Conservation (phyloP, 2,329 filamentous ascomycete genomes). For the Cytospora leucostoma region DNA sequence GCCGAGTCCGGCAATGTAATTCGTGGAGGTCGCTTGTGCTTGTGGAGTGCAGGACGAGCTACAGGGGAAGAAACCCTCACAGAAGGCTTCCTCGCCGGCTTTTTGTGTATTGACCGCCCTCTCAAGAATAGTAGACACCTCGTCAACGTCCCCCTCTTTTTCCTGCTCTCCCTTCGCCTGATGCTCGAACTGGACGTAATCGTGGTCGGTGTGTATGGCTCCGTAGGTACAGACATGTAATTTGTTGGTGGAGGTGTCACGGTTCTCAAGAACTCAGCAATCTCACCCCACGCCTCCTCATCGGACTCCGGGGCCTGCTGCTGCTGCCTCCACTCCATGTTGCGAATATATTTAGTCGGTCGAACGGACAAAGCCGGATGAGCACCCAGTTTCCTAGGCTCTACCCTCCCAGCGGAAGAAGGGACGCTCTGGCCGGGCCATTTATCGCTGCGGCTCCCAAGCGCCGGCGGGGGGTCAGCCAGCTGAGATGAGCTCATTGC, state of each 20-base stretch:
- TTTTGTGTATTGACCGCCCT: slow-evolving; percentile 43
- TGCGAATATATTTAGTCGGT: neutral
- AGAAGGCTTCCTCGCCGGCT: slow-evolving; percentile 32
- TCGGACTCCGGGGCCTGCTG: slow-evolving; percentile 19
- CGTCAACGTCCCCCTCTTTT: slow-evolving; percentile 43
- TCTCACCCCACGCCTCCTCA: slow-evolving; percentile 35
- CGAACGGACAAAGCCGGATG: neutral
- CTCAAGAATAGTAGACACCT: slow-evolving; percentile 39
- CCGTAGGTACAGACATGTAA: slow-evolving; percentile 48
- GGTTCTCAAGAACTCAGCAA: slow-evolving; percentile 53
- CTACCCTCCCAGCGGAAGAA: slow-evolving; percentile 30
- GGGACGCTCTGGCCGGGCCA: slow-evolving; percentile 27
- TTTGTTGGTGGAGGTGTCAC: slow-evolving; percentile 52
- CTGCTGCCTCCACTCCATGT: slow-evolving; percentile 1
- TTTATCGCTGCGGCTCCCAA: slow-evolving; percentile 8
- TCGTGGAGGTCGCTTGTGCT: slow-evolving; percentile 31
- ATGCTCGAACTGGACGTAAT: slow-evolving; percentile 16
- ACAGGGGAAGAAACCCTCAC: slow-evolving; percentile 19
- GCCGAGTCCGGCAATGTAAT: slow-evolving; percentile 56
- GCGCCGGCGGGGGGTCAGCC: slow-evolving; percentile 28
- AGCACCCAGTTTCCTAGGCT: slow-evolving; percentile 8
- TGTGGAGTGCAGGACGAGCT: slow-evolving; percentile 13
- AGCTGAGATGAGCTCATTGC: slow-evolving; percentile 6
- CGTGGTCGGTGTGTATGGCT: slow-evolving; percentile 31
- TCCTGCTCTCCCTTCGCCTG: slow-evolving; percentile 28